Conservation (phyloP, 2,329 filamentous ascomycete species). For the Arachnomyces sp. region DNA sequence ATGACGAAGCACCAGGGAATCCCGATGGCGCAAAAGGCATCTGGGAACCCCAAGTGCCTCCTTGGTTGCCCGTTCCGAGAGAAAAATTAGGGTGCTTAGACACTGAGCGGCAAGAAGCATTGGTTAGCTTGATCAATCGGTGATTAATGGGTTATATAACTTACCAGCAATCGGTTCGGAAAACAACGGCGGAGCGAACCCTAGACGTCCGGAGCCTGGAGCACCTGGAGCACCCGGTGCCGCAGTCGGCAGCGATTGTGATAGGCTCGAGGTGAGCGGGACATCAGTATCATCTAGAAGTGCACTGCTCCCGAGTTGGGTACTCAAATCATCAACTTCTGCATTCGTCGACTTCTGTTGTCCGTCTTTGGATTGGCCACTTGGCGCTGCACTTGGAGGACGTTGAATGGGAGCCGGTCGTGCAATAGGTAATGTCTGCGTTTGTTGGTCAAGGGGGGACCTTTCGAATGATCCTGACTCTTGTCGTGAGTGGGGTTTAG, state of each 20-base stretch:
- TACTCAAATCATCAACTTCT: conserved; percentile 64
- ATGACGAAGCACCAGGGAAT: conserved; percentile 30
- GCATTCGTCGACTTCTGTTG: conserved; percentile 36
- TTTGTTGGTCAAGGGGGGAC: conserved; percentile 51
- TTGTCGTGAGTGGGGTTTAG: conserved; percentile 64
- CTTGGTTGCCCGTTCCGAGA: conserved; percentile 21
- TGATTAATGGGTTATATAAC: conserved; percentile 15
- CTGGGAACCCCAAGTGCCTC: conserved; percentile 28
- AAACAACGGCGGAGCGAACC: conserved; percentile 37
- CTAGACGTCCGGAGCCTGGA: conserved; percentile 33
- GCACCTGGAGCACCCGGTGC: conserved; percentile 45
- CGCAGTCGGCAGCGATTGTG: conserved; percentile 32
- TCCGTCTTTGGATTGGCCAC: conserved; percentile 37
- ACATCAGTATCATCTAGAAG: conserved; percentile 70
- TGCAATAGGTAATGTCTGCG: conserved; percentile 64
- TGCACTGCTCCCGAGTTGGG: conserved; percentile 84
- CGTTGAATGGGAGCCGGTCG: conserved; percentile 82
- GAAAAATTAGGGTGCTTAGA: conserved; percentile 28
- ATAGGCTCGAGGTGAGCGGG: conserved; percentile 47
- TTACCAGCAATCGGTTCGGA: conserved; percentile 36
- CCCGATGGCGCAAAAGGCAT: conserved; percentile 31
- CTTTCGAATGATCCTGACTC: conserved; percentile 58
- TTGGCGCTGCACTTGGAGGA: conserved; percentile 63
- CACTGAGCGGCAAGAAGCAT: conserved; percentile 22
- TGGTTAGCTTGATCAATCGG: conserved; percentile 7